Evolutionary conservation across 2,329 filamentous ascomycete genomes (phyloP).

Genomic region (Westerdykella aurantiaca): DNA sequence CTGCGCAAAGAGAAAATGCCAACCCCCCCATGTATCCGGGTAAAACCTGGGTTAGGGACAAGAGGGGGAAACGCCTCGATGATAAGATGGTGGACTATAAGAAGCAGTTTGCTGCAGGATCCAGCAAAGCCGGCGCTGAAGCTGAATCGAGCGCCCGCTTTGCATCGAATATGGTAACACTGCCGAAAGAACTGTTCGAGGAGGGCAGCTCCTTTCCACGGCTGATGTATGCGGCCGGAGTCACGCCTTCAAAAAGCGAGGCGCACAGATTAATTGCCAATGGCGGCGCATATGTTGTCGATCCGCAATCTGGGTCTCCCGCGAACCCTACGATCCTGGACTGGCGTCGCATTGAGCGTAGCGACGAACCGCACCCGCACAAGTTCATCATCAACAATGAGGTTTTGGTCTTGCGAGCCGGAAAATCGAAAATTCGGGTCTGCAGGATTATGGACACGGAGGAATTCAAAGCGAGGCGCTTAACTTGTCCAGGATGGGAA

Average conservation of each 20-base stretch:
- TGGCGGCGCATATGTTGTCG: conserved; percentile 54
- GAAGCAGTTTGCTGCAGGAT: conserved; percentile 17
- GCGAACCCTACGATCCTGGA: conserved; percentile 44
- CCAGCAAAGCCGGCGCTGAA: conserved; percentile 9
- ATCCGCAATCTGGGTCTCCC: conserved; percentile 42
- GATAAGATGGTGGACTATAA: conserved; percentile 17
- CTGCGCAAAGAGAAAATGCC: background rate
- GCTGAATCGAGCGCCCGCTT: conserved; percentile 10
- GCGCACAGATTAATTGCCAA: conserved; percentile 53
- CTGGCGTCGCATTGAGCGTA: conserved; percentile 56
- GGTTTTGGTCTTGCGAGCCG: conserved; percentile 51
- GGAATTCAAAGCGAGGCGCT: conserved; percentile 44
- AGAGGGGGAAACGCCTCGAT: background rate
- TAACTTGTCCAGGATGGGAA: conserved; percentile 49
- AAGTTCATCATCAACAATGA: conserved; percentile 55
- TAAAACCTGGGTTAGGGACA: background rate
- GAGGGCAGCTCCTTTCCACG: conserved; percentile 49
- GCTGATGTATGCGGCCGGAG: conserved; percentile 56
- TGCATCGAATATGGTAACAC: conserved; percentile 50
- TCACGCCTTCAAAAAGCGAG: conserved; percentile 53
- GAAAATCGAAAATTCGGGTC: conserved; percentile 57
- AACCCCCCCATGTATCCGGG: background rate
- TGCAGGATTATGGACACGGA: conserved; percentile 52
- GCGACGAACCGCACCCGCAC: conserved; percentile 36
- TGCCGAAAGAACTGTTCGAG: conserved; percentile 54